Percentiles rank a stretch among this genome's conserved stretches.
Evolutionary conservation across 768 basidiomycete genomes (phyloP).

Genomic region (Leccinum ochraceum): DNA sequence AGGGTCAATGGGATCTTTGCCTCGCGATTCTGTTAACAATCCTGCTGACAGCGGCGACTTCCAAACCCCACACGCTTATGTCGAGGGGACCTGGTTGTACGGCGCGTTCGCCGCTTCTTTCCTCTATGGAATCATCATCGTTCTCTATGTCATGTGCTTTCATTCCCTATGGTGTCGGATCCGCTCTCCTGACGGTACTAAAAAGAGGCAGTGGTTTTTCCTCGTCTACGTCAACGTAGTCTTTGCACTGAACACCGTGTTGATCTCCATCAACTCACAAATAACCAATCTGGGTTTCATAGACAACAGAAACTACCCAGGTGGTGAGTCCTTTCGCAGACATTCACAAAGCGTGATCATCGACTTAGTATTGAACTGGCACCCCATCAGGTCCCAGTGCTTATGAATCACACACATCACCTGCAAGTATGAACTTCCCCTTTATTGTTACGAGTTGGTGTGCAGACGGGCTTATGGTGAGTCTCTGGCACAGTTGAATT

Average conservation of each 20-base stretch:
- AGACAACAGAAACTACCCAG: constrained; percentile 33
- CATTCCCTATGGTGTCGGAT: constrained; percentile 31
- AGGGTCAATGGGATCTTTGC: not conserved
- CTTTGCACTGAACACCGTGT: constrained; percentile 32
- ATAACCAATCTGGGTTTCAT: constrained; percentile 33
- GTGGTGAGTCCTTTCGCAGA: constrained; percentile 18
- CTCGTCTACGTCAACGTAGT: constrained; percentile 31
- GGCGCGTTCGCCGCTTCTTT: constrained; percentile 31
- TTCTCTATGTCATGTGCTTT: constrained; percentile 29
- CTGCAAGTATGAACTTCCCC: constrained; percentile 26
- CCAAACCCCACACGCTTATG: constrained; percentile 17
- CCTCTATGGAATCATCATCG: constrained; percentile 31
- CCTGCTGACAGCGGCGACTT: constrained; percentile 6
- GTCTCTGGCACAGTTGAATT: not conserved
- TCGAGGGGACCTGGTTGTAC: constrained; percentile 32
- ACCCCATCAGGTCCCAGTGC: constrained; percentile 24
- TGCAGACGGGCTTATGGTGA: constrained; percentile 33
- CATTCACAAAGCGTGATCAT: not conserved
- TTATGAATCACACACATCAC: constrained; percentile 26
- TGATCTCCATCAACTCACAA: constrained; percentile 19
- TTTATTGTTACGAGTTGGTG: constrained; percentile 34
- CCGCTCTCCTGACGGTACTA: constrained; percentile 4
- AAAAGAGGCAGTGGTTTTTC: constrained; percentile 28
- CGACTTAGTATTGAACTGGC: too few relatives aligned
- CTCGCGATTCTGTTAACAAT: constrained; percentile 7